Evolutionary conservation across 148 eudicot genomes (phyloP), one percentile per base, ranked within the genome.

Genomic region (Euryodendron excelsum): DNA sequence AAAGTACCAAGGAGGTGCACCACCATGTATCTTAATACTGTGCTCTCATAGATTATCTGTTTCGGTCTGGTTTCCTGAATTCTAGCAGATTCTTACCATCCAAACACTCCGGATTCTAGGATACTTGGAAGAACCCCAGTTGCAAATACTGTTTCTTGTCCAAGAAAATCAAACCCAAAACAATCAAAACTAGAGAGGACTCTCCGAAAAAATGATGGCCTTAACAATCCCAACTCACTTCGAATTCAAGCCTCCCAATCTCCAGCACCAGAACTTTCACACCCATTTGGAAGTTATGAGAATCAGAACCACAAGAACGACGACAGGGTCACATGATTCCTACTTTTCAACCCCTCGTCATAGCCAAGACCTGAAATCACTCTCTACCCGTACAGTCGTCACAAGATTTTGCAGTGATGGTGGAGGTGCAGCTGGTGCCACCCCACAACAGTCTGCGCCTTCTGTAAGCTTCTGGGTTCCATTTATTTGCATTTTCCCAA

Each of bases 381-480:
- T 65, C 56, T 53, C 83, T 34, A 31, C 41, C 50, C 79, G 48
- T 66, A 59, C 47, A 47, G 80, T 78, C 56, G 61, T 67, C 48
- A 21, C 87, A 48, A 84, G 85, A 78, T 88, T 77, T 60, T 74
- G 73, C 67, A 72, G 90, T 60, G 90, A 81, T 65, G 84, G 78
- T 77, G 82, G 77, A 12, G 82, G 33, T 48, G 76, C 66, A 69
- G 7, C 72, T 59, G 87, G 81, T 79, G 75, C 84, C 65, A 17
- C 50, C 79, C 39, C 83, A 27, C 82, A 84, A 31, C 84, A 77
- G 5, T 82, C 91, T 39, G 73, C 85, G 0, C 18, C 88, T 86
- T 85, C 91, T 79, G 94, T 91, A 77, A 83, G 91, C 76, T 70
- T 37, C 74, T 52, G 73, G 55, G 64, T 73, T 65, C 50, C 9